These are phyloP conservation scores for Sporobolus alterniflorus DNA, from an alignment of 202 grass and related monocot species.

Conservation along the genomic window DNA sequence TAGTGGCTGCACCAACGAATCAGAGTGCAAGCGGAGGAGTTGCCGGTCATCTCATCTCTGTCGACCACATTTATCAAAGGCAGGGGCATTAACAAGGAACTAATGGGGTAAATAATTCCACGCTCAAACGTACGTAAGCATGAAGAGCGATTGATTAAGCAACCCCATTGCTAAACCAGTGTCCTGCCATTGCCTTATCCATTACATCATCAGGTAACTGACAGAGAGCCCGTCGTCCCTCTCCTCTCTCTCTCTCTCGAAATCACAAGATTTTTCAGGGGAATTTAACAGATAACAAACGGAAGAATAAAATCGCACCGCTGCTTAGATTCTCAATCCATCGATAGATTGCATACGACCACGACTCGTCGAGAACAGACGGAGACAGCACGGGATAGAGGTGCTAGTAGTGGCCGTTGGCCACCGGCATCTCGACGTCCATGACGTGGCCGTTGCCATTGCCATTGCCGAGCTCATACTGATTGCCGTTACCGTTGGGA, in stretches of 20 bases:
- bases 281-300: background rate
- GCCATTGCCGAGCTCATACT: slow-evolving; percentile 19
- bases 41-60: background rate
- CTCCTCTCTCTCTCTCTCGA: background rate
- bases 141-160: slow-evolving; percentile 36
- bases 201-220: slow-evolving; percentile 21
- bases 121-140: slow-evolving; percentile 29
- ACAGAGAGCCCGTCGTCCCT: background rate
- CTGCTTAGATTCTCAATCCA: too few species aligned
- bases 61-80: slow-evolving; percentile 15
- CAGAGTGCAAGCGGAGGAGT: background rate
- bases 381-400: too few species aligned
- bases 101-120: slow-evolving; percentile 8
- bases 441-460: slow-evolving; percentile 43
- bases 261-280: slow-evolving; percentile 7
- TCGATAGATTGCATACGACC: too few species aligned
- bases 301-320: background rate
- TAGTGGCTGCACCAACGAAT: slow-evolving; percentile 34
- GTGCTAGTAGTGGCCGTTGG: slow-evolving; percentile 3
- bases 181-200: slow-evolving; percentile 49
- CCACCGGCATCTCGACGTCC: slow-evolving; percentile 49
- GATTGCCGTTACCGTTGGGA: slow-evolving; percentile 34
- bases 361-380: too few species aligned
- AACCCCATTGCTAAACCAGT: background rate
- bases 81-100: slow-evolving; percentile 9